A percentile compares a stretch with the other conserved stretches of the same genome.
phyloP scores from a whole-genome alignment of 2,329 filamentous ascomycete genomes.

The Aspergillus sergii region DNA sequence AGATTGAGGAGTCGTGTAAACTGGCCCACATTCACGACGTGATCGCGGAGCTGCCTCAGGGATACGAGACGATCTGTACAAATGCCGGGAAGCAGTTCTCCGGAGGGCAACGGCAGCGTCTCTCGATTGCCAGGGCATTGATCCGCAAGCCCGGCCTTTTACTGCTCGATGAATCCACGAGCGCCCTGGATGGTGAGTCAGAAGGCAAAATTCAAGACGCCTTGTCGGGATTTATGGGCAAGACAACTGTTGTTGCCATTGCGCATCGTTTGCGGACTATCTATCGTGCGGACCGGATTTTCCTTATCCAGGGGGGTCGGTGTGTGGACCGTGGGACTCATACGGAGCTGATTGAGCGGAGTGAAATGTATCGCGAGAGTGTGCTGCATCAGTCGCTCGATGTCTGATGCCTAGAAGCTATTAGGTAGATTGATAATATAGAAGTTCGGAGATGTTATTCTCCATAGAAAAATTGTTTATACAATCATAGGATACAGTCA shows the following conservation, averaged over 20 bases:
- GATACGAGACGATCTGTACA: slow-evolving; percentile 63
- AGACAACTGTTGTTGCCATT: slow-evolving; percentile 43
- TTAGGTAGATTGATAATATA: too few relatives aligned
- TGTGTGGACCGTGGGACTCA: slow-evolving; percentile 65
- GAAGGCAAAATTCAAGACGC: slow-evolving; percentile 29
- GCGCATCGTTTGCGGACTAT: slow-evolving; percentile 45
- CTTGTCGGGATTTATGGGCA: slow-evolving; percentile 8
- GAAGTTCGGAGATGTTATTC: too few relatives aligned
- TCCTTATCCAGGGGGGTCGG: slow-evolving; percentile 69
- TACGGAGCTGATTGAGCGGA: slow-evolving; percentile 55
- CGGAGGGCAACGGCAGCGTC: slow-evolving; percentile 60
- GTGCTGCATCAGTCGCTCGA: slow-evolving; percentile 36
- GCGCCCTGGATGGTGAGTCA: slow-evolving; percentile 57
- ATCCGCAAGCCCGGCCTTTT: slow-evolving; percentile 56
- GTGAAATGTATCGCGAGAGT: slow-evolving; percentile 40
- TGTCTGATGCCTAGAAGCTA: not conserved
- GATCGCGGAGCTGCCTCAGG: slow-evolving; percentile 63
- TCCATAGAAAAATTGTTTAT: too few relatives aligned
- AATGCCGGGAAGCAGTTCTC: slow-evolving; percentile 57
- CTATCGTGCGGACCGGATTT: slow-evolving; percentile 75
- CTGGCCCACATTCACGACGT: slow-evolving; percentile 71
- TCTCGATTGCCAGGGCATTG: slow-evolving; percentile 60
- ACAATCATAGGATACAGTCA: too few relatives aligned
- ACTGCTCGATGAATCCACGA: slow-evolving; percentile 63
- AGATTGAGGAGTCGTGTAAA: slow-evolving; percentile 67